Base-by-base conservation (phyloP, 1,284 basidiomycete genomes). In the Ceratobasidium sp. region DNA sequence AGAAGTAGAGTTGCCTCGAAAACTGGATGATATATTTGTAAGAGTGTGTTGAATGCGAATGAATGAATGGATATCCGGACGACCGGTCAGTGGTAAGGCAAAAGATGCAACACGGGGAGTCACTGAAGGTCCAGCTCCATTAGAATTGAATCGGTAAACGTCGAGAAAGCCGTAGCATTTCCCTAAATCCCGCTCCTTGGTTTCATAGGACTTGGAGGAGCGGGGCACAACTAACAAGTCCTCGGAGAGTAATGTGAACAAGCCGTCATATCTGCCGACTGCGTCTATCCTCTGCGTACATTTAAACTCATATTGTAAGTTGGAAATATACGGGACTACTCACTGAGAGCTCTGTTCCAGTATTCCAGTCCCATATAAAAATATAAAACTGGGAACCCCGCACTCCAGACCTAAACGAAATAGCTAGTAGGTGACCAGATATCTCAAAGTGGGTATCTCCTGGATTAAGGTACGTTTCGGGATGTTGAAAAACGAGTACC, bases 311-410 rank as follows among this genome's bases (percentile, higher is more conserved):
- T 11, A 14, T n/a, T n/a, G n/a, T n/a, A 27, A 14, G n/a, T 24
- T 11, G 19, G 27, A n/a, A n/a, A 15, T 11, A 24, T 2, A 45
- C n/a, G 27, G 1, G 9, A 51, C n/a, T 19, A 62, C 64, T 51
- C 31, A 66, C 69, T 33, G 69, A 51, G 47, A 72, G 29, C 29
- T 31, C 29, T 24, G 50, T 62, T 6, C 69, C 69, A 17, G 69
- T 62, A 19, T 56, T 72, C 69, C 69, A 72, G 27, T 72, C 69
- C 69, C 69, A 72, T 15, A 72, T 47, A 17, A 31, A 69, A 69
- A 69, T 22, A 56, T 1, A 7, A 69, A 33, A 17, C 51, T 53
- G 14, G 57, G 31, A 31, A 56, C 54, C 33, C 53, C 44, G 17
- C 65, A 50, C 15, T 56, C 65, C 3, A 69, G 44, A 22, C 57